Percentiles rank a stretch among this genome's conserved stretches.
These are phyloP conservation scores for Suillus alpinus DNA, from an alignment of 768 basidiomycete genomes.

Conservation along the genomic window DNA sequence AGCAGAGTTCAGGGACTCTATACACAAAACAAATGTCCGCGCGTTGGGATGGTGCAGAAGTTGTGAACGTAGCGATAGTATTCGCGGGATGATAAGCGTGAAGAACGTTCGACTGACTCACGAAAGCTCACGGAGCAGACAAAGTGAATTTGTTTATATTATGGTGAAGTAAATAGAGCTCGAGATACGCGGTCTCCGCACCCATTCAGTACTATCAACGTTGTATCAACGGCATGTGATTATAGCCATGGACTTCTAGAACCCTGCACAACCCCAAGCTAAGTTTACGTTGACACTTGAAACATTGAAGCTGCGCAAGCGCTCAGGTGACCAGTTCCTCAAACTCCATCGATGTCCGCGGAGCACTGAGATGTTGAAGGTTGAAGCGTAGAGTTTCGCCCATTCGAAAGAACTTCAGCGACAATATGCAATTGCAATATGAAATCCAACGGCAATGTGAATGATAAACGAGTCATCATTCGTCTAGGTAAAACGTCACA, in stretches of 20 bases:
- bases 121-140: background rate
- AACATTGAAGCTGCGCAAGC: background rate
- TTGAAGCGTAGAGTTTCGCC: background rate
- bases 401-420: background rate
- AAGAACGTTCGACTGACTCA: background rate
- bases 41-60: background rate
- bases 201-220: background rate
- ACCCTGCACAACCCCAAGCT: background rate
- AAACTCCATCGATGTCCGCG: background rate
- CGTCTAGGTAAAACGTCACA: slow-evolving; percentile 7
- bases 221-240: background rate
- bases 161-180: background rate
- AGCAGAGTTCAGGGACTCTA: background rate
- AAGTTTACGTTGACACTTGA: background rate
- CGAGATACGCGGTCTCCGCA: background rate
- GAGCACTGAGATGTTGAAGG: background rate
- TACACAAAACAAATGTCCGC: background rate
- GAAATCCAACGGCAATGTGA: background rate
- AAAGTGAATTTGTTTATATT: background rate
- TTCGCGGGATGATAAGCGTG: background rate
- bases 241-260: background rate
- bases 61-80: background rate
- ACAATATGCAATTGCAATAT: background rate
- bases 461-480: slow-evolving; percentile 19
- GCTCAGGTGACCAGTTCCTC: background rate